Evolutionary conservation across 495 filamentous ascomycete species (phyloP), one percentile per base, ranked within the genome.

Genomic region (Neurospora sp.): DNA sequence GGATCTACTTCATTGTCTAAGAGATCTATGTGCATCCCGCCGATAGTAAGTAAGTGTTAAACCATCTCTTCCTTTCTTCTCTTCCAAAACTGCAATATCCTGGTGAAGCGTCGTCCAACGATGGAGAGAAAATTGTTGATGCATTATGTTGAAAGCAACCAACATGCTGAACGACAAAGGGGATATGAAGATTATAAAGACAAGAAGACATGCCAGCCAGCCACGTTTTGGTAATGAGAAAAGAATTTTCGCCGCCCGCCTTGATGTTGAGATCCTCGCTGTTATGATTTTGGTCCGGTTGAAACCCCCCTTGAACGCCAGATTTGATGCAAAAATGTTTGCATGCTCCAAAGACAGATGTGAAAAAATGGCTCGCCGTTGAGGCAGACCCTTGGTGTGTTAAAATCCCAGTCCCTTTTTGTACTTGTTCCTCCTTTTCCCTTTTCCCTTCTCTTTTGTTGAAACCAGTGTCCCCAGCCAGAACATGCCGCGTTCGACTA

Each of bases 221-320:
- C 40, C 40, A 40, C 11, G 40, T 40, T 40, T 40, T 44, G 11
- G 16, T 44, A n/a, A 16, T 35, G 22, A 66, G 35, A 7, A 31
- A 3, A 5, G 31, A 27, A 35, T 35, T 66, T 35, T 35, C 3
- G 27, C 27, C 53, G 53, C 53, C 53, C 22, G 68, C 77, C 76
- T 70, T 75, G 78, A 78, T 79, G 78, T 79, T 79, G 78, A 79
- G 75, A 77, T 78, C 78, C 73, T 70, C 73, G 71, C 72, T 72
- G 35, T 73, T 68, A 53, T 68, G 70, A 69, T 69, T 48, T 38
- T 48, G 69, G 44, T 41, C 41, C 66, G 59, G 61, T 44, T 69
- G 72, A 48, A 71, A 39, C 73, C 42, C 38, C 70, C 31, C 31
- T 69, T 37, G 31, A 16, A 39, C 42, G 37, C 68, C 39, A 41